Base-by-base conservation (phyloP, 768 basidiomycete species). In the Erythrobasidium yunnanense region DNA sequence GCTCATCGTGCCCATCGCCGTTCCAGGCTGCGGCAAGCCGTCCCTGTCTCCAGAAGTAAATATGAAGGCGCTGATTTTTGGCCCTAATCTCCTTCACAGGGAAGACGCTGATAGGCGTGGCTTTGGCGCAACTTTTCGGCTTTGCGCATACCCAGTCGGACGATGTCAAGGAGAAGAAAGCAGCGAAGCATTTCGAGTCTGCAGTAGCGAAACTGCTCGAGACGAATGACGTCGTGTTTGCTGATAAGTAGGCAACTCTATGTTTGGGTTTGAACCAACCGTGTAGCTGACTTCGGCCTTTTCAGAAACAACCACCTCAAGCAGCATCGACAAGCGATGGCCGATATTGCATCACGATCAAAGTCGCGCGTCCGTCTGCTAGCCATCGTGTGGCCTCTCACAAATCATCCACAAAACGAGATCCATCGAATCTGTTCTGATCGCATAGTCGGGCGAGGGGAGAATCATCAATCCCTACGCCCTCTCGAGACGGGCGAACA, bases 121-220 rank as follows among this genome's bases (percentile, higher is more conserved):
- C 89, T 0, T 81, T 97, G 18, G 70, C 80, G 1, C 80, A 85
- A 57, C 81, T 99, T 1, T 96, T 92, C 72, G 82, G 81, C 0
- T 93, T 90, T 67, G 90, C 81, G 0, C 95, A 97, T 74, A 90
- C 88, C 0, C 95, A 97, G 74, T 89, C 87, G 72, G 95, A 99
- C 74, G 89, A 97, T 72, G 81, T 96, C 2, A 78, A 80, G 42
- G 81, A 75, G 35, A 96, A 90, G 77, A 90, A 56, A 86, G 1
- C 89, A 80, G 0, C 84, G 79, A 74, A 71, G 32, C 70, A 70
- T 38, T 74, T 74, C 71, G 46, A 72, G 42, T 73, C 70, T 47
- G 91, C 88, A 66, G 87, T 95, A 38, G 72, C 77, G 15, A 73
- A 78, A 0, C 79, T 87, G 0, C 78, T 96, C 25, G 74, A 81